Percentiles rank a stretch among this genome's conserved stretches.
These are phyloP conservation scores for Tuber magnatum DNA, from an alignment of 495 filamentous ascomycete genomes.

Conservation along the genomic window DNA sequence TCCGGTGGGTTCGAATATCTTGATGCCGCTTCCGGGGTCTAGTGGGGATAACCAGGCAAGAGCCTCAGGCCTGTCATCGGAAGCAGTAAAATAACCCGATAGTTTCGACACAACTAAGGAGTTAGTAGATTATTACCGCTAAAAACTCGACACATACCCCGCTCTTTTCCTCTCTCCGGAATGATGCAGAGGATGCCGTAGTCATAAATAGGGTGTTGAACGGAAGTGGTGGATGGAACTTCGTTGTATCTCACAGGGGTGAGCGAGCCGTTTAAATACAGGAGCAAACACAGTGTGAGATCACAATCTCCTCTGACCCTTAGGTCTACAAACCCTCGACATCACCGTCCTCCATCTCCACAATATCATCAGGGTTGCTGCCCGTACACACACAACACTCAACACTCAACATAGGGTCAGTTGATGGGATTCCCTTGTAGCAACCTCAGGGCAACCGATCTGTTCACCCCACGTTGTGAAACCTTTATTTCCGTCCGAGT, in stretches of 20 bases:
- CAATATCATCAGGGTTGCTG: no score
- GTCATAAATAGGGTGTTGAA: background rate
- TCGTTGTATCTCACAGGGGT: no score
- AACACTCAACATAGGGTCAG: no score
- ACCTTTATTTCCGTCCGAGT: background rate
- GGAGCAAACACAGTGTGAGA: no score
- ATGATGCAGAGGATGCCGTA: background rate
- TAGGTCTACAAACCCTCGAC: no score
- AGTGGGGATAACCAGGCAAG: background rate
- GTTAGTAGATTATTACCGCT: background rate
- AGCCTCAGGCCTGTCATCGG: background rate
- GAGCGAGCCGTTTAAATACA: no score
- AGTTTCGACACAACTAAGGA: background rate
- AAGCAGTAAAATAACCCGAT: background rate
- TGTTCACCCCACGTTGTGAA: background rate
- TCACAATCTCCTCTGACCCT: no score
- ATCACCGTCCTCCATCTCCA: no score
- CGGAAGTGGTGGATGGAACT: background rate
- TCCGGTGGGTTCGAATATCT: background rate
- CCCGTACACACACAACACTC: no score
- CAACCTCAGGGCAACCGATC: background rate
- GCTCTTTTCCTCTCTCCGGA: background rate
- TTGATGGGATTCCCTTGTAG: background rate
- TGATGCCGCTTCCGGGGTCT: background rate
- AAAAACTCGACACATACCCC: background rate